Evolutionary conservation across 768 basidiomycete species (phyloP).

Genomic region (Podaxis carcinomalis): DNA sequence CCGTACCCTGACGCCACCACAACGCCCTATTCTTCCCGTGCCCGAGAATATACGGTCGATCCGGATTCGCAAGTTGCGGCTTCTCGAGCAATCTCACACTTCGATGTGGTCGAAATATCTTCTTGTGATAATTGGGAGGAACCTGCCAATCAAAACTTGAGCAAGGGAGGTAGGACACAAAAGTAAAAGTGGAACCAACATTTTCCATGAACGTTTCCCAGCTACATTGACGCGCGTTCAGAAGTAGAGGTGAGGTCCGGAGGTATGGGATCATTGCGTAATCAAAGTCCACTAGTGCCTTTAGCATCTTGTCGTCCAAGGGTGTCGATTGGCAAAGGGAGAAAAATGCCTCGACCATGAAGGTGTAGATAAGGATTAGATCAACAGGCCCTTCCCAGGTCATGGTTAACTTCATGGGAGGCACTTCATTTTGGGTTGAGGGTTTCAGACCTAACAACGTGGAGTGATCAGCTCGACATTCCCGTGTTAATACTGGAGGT

Average conservation of each 20-base stretch:
- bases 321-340: not conserved
- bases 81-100: not conserved
- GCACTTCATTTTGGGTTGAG: not conserved
- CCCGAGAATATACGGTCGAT: not conserved
- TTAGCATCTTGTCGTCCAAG: not conserved
- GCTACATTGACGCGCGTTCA: not conserved
- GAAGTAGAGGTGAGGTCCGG: not conserved
- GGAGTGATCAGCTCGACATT: not conserved
- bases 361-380: not conserved
- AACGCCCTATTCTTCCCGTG: not conserved
- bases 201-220: not conserved
- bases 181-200: not conserved
- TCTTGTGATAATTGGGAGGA: not conserved
- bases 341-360: not conserved
- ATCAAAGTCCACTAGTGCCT: not conserved
- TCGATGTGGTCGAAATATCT: not conserved
- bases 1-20: not conserved
- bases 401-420: not conserved
- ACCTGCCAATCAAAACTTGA: not conserved
- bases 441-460: not conserved
- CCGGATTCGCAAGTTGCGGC: not conserved
- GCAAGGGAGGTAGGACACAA: not conserved
- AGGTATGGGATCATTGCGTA: not conserved
- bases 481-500: not conserved
- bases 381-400: not conserved